phyloP scores from a whole-genome alignment of 305 asterid genomes.

The Fraxinus latifolia region DNA sequence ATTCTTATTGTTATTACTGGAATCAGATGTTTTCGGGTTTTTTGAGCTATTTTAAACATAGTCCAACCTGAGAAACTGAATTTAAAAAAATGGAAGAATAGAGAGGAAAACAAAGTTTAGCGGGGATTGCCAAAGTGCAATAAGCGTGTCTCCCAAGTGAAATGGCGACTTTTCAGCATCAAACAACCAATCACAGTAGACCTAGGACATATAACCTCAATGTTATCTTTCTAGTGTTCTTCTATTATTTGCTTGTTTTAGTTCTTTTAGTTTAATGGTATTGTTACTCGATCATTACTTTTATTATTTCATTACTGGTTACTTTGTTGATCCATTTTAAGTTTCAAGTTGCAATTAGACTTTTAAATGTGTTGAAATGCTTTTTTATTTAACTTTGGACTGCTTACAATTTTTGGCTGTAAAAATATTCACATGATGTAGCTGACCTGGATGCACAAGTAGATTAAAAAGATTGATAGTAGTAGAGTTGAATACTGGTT shows the following conservation, averaged over 20 bases:
- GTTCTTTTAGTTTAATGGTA: not conserved
- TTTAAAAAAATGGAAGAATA: not conserved
- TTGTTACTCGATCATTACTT: not conserved
- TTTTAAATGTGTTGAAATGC: not conserved
- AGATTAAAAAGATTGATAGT: not conserved
- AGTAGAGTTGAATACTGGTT: not conserved
- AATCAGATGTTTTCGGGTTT: not conserved
- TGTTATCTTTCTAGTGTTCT: not conserved
- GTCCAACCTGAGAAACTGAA: not conserved
- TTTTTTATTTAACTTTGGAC: not conserved
- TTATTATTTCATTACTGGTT: not conserved
- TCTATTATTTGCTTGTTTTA: not conserved
- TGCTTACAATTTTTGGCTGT: not conserved
- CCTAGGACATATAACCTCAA: not conserved
- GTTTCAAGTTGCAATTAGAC: not conserved
- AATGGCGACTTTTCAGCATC: not conserved
- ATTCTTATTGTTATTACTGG: slow-evolving; percentile 1
- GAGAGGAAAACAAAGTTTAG: not conserved
- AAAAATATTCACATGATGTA: not conserved
- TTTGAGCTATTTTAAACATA: not conserved
- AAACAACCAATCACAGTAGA: not conserved
- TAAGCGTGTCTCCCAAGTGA: not conserved
- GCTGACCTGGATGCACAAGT: not conserved
- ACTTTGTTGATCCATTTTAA: not conserved
- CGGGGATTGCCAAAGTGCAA: not conserved